A percentile compares a stretch with the other conserved stretches of the same genome.
phyloP scores from a whole-genome alignment of 108 stramenopile species.

The Nitzschia sp. region DNA sequence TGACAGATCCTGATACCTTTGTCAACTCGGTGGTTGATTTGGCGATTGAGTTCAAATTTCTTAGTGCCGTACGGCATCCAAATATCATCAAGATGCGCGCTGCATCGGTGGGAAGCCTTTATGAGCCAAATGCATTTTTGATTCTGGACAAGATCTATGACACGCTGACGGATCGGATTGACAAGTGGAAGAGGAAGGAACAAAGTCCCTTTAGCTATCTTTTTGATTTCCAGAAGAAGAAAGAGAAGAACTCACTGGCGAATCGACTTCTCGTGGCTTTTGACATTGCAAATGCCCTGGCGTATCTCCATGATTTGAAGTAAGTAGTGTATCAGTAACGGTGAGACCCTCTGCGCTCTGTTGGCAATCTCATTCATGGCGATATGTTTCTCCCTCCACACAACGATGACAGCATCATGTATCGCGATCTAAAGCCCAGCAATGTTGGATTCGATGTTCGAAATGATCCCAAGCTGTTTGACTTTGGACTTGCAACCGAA shows the following conservation, averaged over 20 bases:
- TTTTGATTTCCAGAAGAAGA: slow-evolving; percentile 62
- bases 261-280: slow-evolving; percentile 59
- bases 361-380: not conserved
- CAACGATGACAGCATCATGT: slow-evolving; percentile 54
- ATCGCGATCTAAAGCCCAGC: slow-evolving; percentile 62
- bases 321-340: slow-evolving; percentile 27
- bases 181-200: slow-evolving; percentile 47
- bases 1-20: slow-evolving; percentile 45
- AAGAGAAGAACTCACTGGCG: slow-evolving; percentile 45
- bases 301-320: slow-evolving; percentile 65
- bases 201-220: slow-evolving; percentile 45
- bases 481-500: slow-evolving; percentile 50
- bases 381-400: not conserved
- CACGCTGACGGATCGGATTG: slow-evolving; percentile 49
- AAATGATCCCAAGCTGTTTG: slow-evolving; percentile 56
- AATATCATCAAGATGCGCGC: slow-evolving; percentile 79
- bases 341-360: not conserved
- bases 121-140: slow-evolving; percentile 26
- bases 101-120: slow-evolving; percentile 15
- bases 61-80: slow-evolving; percentile 65
- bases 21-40: slow-evolving; percentile 63
- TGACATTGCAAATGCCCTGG: slow-evolving; percentile 63
- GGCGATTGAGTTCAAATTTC: slow-evolving; percentile 61
- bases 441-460: slow-evolving; percentile 52
- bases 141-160: slow-evolving; percentile 64